Evolutionary conservation across 2,329 filamentous ascomycete species (phyloP).

Genomic region (Anthostomella pinea): DNA sequence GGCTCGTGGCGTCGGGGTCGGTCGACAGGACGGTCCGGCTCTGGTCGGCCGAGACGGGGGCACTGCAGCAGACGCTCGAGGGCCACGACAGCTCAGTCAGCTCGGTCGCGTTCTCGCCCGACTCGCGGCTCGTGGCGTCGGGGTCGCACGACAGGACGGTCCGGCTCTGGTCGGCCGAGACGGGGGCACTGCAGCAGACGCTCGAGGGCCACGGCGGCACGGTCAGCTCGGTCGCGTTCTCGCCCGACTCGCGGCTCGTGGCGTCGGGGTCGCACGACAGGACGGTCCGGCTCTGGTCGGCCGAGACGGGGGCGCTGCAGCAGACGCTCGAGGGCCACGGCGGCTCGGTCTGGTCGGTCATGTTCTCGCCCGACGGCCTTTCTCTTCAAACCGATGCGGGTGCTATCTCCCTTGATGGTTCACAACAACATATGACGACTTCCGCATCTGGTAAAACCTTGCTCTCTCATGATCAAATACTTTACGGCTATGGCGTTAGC

Average conservation of each 20-base stretch:
- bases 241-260: background rate
- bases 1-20: background rate
- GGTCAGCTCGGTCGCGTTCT: background rate
- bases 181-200: background rate
- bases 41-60: slow-evolving; percentile 2
- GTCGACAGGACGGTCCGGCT: background rate
- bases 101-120: background rate
- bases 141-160: background rate
- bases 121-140: slow-evolving; percentile 4
- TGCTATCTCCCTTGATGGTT: background rate
- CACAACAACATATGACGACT: background rate
- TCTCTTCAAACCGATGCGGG: no score
- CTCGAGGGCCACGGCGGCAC: background rate
- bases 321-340: slow-evolving; percentile 4
- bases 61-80: background rate
- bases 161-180: slow-evolving; percentile 2
- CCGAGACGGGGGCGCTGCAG: background rate
- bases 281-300: slow-evolving; percentile 5
- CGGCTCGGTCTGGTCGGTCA: background rate
- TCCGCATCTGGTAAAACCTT: background rate
- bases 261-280: background rate
- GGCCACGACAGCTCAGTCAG: slow-evolving; percentile 2
- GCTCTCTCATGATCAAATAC: background rate
- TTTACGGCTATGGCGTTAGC: background rate
- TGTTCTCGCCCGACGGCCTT: background rate